phyloP scores from a whole-genome alignment of 176 grass and related monocot genomes.

The Carex kokanica region DNA sequence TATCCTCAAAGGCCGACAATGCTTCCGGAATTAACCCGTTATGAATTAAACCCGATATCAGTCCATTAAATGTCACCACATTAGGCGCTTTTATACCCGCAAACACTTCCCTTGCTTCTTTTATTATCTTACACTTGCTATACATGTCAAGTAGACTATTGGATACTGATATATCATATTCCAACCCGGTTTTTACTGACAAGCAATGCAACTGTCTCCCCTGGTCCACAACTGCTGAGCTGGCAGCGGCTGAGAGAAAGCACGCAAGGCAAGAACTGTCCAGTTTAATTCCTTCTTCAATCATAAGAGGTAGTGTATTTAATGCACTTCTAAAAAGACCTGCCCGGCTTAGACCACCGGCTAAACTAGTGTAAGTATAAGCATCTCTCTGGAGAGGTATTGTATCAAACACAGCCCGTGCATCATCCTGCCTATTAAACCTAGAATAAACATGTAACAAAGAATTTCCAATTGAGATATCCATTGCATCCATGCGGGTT shows the following conservation, averaged over 20 bases:
- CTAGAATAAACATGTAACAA: constrained; percentile 69
- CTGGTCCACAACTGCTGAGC: constrained; percentile 28
- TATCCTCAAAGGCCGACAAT: constrained; percentile 62
- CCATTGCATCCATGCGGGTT: constrained; percentile 49
- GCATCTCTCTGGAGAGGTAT: constrained; percentile 47
- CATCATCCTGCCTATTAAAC: constrained; percentile 49
- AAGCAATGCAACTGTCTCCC: constrained; percentile 70
- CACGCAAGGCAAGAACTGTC: constrained; percentile 61
- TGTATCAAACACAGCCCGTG: constrained; percentile 44
- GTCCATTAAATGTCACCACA: constrained; percentile 62
- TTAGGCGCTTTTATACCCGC: constrained; percentile 43
- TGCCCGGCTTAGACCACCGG: constrained; percentile 58
- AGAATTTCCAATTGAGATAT: constrained; percentile 55
- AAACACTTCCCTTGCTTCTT: constrained; percentile 52
- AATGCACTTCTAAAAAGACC: constrained; percentile 47
- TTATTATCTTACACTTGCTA: constrained; percentile 54
- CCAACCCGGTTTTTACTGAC: constrained; percentile 58
- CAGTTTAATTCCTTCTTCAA: constrained; percentile 42
- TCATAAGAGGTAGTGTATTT: constrained; percentile 45
- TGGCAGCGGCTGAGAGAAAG: constrained; percentile 59
- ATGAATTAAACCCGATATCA: constrained; percentile 45
- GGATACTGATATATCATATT: constrained; percentile 46
- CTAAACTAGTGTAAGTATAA: constrained; percentile 73
- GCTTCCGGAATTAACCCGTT: constrained; percentile 42
- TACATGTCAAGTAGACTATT: constrained; percentile 86